Percentiles rank a stretch among this genome's conserved stretches.
Conservation (phyloP, 2,329 filamentous ascomycete genomes). For the Botrytis fragariae region DNA sequence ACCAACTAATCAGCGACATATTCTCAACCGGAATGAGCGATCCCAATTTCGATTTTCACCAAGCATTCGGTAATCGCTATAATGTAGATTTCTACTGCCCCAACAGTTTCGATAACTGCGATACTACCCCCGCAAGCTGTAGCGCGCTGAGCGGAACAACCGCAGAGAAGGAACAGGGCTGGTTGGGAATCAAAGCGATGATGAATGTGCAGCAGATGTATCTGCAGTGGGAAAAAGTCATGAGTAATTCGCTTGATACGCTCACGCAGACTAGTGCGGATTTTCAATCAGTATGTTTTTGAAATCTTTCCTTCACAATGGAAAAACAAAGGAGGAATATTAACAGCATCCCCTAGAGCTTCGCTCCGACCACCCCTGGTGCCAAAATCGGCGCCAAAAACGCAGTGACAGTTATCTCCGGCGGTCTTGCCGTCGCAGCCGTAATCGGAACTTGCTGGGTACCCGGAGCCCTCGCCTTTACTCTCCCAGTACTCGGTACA, state of each 20-base stretch:
- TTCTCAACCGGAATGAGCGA: background rate
- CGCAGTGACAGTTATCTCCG: background rate
- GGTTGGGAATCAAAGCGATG: background rate
- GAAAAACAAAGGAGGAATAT: no score
- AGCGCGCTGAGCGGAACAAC: background rate
- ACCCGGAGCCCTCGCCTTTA: background rate
- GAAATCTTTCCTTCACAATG: rapidly evolving
- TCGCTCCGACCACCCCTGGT: background rate
- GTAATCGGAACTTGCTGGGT: background rate
- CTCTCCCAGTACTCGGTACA: background rate
- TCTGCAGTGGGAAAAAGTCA: constrained; percentile 3
- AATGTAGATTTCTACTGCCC: background rate
- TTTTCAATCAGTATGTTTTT: background rate
- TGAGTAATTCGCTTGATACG: background rate
- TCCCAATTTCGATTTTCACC: background rate
- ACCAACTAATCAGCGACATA: background rate
- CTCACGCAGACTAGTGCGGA: background rate
- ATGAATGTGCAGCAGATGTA: constrained; percentile 7
- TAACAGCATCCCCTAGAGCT: background rate
- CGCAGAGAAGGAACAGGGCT: background rate
- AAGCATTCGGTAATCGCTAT: background rate
- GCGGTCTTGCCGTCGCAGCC: background rate
- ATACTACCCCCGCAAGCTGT: background rate
- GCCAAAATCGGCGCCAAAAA: background rate
- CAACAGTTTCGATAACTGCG: background rate